phyloP scores from a whole-genome alignment of 352 stramenopile genomes.

The Stramenopiles sp. region DNA sequence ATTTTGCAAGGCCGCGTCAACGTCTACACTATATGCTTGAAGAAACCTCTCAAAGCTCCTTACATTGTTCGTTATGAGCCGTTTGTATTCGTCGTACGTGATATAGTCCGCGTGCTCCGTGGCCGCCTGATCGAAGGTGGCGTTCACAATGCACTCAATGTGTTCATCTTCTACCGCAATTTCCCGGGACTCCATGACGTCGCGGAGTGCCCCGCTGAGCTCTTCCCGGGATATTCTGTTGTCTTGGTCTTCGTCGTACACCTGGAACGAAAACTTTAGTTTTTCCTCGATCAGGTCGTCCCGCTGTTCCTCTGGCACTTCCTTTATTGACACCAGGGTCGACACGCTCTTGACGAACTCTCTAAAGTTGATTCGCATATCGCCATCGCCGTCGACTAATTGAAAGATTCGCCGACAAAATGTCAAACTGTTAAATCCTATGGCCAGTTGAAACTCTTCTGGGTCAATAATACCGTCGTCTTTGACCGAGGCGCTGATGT shows the following conservation, averaged over 20 bases:
- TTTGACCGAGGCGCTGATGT: neutral
- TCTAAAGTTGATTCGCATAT: neutral
- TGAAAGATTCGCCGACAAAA: neutral
- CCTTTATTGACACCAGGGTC: neutral
- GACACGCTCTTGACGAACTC: neutral
- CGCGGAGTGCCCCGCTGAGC: neutral
- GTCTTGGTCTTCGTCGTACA: neutral
- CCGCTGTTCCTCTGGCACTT: neutral
- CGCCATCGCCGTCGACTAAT: neutral
- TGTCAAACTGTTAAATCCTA: neutral
- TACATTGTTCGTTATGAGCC: neutral
- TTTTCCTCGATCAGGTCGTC: neutral
- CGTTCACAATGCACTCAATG: neutral
- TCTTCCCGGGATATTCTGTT: neutral
- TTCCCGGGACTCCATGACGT: neutral
- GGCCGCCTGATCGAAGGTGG: neutral
- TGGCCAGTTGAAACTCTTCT: neutral
- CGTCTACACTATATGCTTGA: neutral
- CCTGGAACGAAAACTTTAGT: conserved; percentile 1
- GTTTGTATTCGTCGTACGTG: neutral
- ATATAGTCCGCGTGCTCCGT: neutral
- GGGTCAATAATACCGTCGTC: neutral
- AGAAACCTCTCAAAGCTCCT: neutral
- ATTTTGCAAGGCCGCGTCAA: neutral
- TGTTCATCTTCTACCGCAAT: neutral